Conservation (phyloP, 805 yeast genomes). For the Wickerhamomyces ciferrii region DNA sequence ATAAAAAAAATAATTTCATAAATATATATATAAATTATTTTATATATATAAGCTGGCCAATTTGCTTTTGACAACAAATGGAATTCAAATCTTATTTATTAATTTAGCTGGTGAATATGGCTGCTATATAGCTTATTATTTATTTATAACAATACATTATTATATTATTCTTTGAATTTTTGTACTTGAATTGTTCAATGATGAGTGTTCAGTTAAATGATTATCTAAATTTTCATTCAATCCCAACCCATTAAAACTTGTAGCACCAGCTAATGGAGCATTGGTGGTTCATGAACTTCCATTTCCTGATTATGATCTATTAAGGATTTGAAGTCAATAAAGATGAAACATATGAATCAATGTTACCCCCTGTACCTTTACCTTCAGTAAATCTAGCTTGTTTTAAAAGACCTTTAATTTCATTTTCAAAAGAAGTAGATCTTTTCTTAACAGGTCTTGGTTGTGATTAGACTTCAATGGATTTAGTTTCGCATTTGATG, state of each 20-base stretch:
- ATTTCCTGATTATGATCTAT: conserved; percentile 31
- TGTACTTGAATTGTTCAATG: conserved; percentile 68
- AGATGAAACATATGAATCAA: conserved; percentile 76
- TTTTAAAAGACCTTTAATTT: conserved; percentile 24
- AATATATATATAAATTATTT: too few relatives aligned
- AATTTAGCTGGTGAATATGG: too few relatives aligned
- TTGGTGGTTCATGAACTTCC: conserved; percentile 52
- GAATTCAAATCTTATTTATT: too few relatives aligned
- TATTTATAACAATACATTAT: too few relatives aligned
- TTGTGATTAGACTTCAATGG: conserved; percentile 1
- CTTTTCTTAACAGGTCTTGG: conserved; percentile 10
- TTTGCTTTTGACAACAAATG: too few relatives aligned
- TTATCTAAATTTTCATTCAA: conserved; percentile 45
- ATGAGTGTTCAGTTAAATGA: conserved; percentile 53
- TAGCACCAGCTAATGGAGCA: conserved; percentile 69
- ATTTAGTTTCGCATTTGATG: background rate
- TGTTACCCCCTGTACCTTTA: conserved; percentile 46
- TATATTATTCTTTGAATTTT: conserved; percentile 76
- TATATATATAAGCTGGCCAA: too few relatives aligned
- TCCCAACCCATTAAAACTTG: conserved; percentile 70
- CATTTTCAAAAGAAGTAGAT: conserved; percentile 6
- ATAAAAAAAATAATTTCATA: too few relatives aligned
- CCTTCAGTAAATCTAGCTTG: conserved; percentile 39
- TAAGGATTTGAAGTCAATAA: conserved; percentile 71
- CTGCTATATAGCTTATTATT: too few relatives aligned